phyloP scores from a whole-genome alignment of 2,329 filamentous ascomycete genomes.

The Nemania serpens region DNA sequence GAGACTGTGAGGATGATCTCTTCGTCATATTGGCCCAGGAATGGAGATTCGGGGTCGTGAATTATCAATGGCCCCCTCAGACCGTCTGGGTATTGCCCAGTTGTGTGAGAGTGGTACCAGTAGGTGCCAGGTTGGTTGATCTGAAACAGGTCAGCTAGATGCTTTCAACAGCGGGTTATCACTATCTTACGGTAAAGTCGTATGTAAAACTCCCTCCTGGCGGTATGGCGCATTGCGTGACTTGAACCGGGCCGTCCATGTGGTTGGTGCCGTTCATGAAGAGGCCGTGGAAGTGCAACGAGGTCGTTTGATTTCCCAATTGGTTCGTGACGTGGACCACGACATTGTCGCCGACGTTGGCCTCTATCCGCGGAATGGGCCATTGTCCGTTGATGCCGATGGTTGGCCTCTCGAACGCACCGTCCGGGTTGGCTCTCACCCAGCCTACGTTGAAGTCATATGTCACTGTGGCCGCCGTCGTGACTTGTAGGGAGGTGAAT shows the following conservation, averaged over 20 bases:
- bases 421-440: conserved; percentile 75
- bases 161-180: background rate
- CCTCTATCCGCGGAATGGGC: conserved; percentile 71
- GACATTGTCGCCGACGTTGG: conserved; percentile 64
- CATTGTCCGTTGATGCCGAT: conserved; percentile 80
- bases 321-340: conserved; percentile 63
- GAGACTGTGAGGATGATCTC: conserved; percentile 68
- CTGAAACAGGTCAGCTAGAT: conserved; percentile 41
- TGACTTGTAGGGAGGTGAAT: conserved; percentile 29
- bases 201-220: conserved; percentile 70
- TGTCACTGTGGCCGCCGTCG: conserved; percentile 53
- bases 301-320: conserved; percentile 66
- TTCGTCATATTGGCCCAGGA: conserved; percentile 61
- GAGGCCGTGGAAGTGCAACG: conserved; percentile 73
- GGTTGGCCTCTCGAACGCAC: conserved; percentile 63
- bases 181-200: conserved; percentile 63
- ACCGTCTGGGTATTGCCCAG: conserved; percentile 73
- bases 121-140: conserved; percentile 72
- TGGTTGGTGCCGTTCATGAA: conserved; percentile 68
- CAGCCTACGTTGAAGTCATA: conserved; percentile 73
- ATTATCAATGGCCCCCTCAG: conserved; percentile 67
- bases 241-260: conserved; percentile 72
- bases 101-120: conserved; percentile 77
- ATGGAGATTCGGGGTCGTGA: conserved; percentile 65
- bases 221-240: conserved; percentile 70